Evolutionary conservation across 139 green algal genomes (phyloP).

Genomic region (Gonium pectorale): DNA sequence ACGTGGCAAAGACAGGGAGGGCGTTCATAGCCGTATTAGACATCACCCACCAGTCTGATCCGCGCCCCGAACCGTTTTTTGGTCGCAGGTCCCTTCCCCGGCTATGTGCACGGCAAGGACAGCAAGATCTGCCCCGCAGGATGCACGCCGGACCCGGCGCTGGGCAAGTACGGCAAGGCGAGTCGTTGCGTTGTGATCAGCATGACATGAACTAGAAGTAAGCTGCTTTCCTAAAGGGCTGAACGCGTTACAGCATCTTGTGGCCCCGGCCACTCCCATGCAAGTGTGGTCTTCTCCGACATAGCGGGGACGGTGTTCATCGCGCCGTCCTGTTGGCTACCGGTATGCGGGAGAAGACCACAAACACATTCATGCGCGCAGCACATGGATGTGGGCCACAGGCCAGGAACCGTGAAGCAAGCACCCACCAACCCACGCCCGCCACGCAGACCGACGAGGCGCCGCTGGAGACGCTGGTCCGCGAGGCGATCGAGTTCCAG

Average conservation of each 20-base stretch:
- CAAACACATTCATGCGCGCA: not conserved
- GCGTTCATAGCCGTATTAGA: not conserved
- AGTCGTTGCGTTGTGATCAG: too few relatives aligned
- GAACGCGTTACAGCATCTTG: not conserved
- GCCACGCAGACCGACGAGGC: constrained; percentile 25
- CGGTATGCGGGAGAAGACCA: not conserved
- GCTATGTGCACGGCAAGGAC: constrained; percentile 50
- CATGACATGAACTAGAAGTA: too few relatives aligned
- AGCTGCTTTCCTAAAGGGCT: too few relatives aligned
- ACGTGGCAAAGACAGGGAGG: not conserved
- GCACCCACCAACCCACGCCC: not conserved
- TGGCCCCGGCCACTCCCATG: too few relatives aligned
- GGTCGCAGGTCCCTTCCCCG: not conserved
- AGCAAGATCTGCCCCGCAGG: constrained; percentile 30
- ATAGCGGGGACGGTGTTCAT: too few relatives aligned
- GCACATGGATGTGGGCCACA: too few relatives aligned
- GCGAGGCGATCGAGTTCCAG: constrained; percentile 60
- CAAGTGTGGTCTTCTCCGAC: too few relatives aligned
- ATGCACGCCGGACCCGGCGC: constrained; percentile 1
- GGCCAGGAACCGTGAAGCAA: not conserved
- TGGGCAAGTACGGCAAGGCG: not conserved
- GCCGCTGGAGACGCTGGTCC: constrained; percentile 47
- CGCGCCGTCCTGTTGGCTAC: too few relatives aligned
- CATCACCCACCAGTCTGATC: not conserved
- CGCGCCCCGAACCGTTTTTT: too few relatives aligned